Conservation (phyloP, 2,329 filamentous ascomycete species). For the Thermothelomyces thermophilus region DNA sequence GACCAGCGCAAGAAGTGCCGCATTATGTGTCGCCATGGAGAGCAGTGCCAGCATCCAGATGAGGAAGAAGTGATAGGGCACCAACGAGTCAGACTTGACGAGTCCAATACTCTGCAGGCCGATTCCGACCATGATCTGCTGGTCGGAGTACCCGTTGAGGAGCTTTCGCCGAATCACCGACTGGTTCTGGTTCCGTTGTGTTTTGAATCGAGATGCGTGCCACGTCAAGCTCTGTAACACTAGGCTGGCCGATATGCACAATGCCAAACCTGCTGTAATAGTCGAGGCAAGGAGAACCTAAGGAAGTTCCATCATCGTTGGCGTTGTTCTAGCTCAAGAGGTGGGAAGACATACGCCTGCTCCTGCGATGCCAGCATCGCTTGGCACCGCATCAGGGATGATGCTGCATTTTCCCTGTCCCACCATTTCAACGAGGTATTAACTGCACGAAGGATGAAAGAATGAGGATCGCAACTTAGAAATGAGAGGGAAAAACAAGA, state of each 20-base stretch:
- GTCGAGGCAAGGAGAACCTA: constrained; percentile 61
- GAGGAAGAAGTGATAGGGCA: constrained; percentile 65
- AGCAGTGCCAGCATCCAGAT: constrained; percentile 62
- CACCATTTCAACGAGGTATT: constrained; percentile 6
- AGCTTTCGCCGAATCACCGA: constrained; percentile 56
- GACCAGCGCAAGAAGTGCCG: constrained; percentile 57
- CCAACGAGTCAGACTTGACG: constrained; percentile 50
- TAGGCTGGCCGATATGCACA: constrained; percentile 49
- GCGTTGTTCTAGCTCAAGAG: neutral
- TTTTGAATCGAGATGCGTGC: neutral
- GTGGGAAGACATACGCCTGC: constrained; percentile 41
- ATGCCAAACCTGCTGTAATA: constrained; percentile 52
- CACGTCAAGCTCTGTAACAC: constrained; percentile 44
- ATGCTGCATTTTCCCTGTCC: constrained; percentile 34
- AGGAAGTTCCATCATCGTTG: no score
- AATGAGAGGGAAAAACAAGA: neutral
- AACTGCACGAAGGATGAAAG: neutral
- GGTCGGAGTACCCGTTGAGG: constrained; percentile 58
- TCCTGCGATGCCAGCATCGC: constrained; percentile 53
- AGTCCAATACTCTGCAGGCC: constrained; percentile 60
- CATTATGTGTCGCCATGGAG: constrained; percentile 59
- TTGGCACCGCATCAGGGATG: constrained; percentile 38
- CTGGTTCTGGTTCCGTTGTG: constrained; percentile 27
- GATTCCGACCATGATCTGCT: constrained; percentile 63
- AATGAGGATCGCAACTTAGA: no score